Evolutionary conservation across 495 filamentous ascomycete genomes (phyloP), one percentile per base, ranked within the genome.

Genomic region (Aspergillus bertholletiae): DNA sequence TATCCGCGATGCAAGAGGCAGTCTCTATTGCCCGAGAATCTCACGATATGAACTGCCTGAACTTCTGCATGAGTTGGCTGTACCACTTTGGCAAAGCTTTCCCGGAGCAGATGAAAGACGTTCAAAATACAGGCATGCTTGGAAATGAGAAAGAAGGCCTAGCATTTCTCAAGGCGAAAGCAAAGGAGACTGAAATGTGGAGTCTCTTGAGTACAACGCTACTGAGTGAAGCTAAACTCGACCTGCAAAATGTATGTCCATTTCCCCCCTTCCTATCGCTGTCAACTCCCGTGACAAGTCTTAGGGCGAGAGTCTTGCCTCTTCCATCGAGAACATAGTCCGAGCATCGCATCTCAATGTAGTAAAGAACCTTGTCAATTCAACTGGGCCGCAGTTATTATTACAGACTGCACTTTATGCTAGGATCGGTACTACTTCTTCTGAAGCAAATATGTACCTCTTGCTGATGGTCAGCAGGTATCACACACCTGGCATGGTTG

Each of bases 51-150:
- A 84, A 81, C 7, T 97, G 95, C 65, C 76, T 98, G 34, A 97
- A 96, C 69, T 97, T 96, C 71, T 89, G 90, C 41, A 81, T 97
- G 58, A 96, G 90, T 66, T 98, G 94, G 95, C 78, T 97, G n/a
- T 94, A 95, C 67, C 92, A 97, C 66, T 93, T 98, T 60, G 86
- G 87, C 26, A 88, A 90, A 62, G 83, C 88, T 0, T 91, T 95
- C 65, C 91, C 92, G 0, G 78, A 83, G 44, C 79, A 92, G 41
- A 84, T 93, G 60, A 80, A 79, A 26, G 82, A 86, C 40, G 75
- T 88, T 1, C 84, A 87, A 35, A 84, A 87, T 37, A 84, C 79
- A 55, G 88, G 84, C 41, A 84, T 90, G 78, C 71, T 90, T 12
- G 88, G 87, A 1, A 86, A 84, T 56, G 89, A 93, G 46, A 87